Evolutionary conservation across 2,329 filamentous ascomycete genomes (phyloP).

Genomic region (Diaporthe helianthi): DNA sequence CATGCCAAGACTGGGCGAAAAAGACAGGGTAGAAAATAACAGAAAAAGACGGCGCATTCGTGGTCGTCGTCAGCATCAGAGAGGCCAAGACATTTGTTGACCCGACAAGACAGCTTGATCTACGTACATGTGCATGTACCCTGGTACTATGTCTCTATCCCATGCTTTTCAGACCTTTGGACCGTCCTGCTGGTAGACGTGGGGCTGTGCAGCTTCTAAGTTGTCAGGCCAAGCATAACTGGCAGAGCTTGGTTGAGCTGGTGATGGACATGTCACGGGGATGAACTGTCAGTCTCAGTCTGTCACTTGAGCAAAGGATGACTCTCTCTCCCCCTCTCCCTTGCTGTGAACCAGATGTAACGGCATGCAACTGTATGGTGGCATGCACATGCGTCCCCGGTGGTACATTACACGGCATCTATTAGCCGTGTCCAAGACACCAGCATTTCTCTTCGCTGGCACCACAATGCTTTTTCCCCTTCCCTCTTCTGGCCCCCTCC

Average conservation of each 20-base stretch:
- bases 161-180: not conserved
- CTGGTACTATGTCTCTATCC: not conserved
- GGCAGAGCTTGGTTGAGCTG: not conserved
- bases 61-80: constrained; percentile 18
- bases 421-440: not conserved
- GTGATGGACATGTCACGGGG: not conserved
- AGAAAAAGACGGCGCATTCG: not conserved
- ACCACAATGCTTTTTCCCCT: not conserved
- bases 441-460: constrained; percentile 4
- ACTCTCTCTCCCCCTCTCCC: not conserved
- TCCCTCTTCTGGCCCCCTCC: not conserved
- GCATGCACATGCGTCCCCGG: no score
- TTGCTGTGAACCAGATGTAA: not conserved
- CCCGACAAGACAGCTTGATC: not conserved
- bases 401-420: not conserved
- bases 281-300: not conserved
- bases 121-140: not conserved
- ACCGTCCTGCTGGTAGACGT: not conserved
- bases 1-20: not conserved
- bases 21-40: not conserved
- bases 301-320: no score
- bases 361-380: not conserved
- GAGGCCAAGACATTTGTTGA: constrained; percentile 9
- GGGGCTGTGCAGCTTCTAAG: constrained; percentile 15
- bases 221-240: not conserved